phyloP scores from a whole-genome alignment of 2,329 filamentous ascomycete genomes.

The Xenoacremonium recifei region DNA sequence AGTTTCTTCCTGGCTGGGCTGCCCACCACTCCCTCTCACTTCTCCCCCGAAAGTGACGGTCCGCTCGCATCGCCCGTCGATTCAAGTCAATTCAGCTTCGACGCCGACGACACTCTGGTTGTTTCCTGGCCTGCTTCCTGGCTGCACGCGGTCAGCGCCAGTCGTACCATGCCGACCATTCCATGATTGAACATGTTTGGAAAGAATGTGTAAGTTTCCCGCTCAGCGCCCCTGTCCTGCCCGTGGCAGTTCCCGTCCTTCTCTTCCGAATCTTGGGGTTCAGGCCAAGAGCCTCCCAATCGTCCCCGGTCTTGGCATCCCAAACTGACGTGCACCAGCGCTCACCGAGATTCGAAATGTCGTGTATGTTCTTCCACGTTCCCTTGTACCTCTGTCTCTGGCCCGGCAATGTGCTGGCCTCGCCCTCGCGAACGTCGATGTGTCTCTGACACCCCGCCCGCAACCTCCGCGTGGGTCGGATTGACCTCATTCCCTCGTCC shows the following conservation, averaged over 20 bases:
- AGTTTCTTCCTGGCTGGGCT: neutral
- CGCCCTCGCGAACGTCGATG: neutral
- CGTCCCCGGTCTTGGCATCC: slow-evolving; percentile 33
- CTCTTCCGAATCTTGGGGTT: slow-evolving; percentile 9
- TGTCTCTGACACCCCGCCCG: slow-evolving; percentile 9
- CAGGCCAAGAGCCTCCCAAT: slow-evolving; percentile 26
- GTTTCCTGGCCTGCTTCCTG: slow-evolving; percentile 18
- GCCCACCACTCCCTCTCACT: neutral
- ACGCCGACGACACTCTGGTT: slow-evolving; percentile 14
- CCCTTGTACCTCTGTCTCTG: slow-evolving; percentile 9
- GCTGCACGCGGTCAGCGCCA: slow-evolving; percentile 28
- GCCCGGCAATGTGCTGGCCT: neutral
- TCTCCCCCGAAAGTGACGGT: neutral
- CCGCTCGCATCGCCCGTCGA: slow-evolving; percentile 7
- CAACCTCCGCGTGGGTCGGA: slow-evolving; percentile 1
- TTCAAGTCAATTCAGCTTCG: slow-evolving; percentile 4
- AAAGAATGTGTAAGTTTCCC: slow-evolving; percentile 41
- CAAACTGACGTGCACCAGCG: slow-evolving; percentile 40
- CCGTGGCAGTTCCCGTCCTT: slow-evolving; percentile 6
- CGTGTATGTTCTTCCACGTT: slow-evolving; percentile 38
- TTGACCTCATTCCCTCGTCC: neutral
- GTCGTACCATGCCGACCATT: slow-evolving; percentile 32
- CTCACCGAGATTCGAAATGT: slow-evolving; percentile 50
- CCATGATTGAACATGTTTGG: slow-evolving; percentile 38
- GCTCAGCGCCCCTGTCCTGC: no score